Conservation (phyloP, 805 yeast genomes). For the Scheffersomyces spartinae region DNA sequence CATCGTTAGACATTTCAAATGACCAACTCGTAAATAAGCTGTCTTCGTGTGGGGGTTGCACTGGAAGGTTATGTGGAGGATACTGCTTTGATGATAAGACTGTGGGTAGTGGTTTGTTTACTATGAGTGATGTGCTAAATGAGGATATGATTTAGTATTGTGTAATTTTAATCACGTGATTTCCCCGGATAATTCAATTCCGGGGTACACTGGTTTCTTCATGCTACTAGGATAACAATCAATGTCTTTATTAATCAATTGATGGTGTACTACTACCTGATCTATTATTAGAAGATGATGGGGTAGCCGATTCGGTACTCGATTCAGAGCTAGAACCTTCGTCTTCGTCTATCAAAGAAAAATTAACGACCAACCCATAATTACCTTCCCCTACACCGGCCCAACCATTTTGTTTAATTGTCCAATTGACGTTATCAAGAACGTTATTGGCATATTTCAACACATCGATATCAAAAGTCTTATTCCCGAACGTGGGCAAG, state of each 20-base stretch:
- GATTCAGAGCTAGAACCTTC: too few relatives aligned
- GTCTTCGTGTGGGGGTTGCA: too few relatives aligned
- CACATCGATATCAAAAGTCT: conserved; percentile 35
- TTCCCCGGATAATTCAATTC: too few relatives aligned
- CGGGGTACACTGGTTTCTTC: too few relatives aligned
- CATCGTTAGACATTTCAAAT: background rate
- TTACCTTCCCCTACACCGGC: conserved; percentile 21
- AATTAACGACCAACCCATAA: conserved; percentile 25
- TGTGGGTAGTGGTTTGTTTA: too few relatives aligned
- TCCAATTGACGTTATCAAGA: conserved; percentile 35
- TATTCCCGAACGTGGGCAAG: conserved; percentile 35
- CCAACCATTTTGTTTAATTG: conserved; percentile 24
- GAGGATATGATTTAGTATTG: too few relatives aligned
- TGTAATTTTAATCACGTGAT: too few relatives aligned
- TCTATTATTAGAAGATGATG: background rate
- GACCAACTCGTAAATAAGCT: background rate
- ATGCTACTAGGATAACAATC: background rate
- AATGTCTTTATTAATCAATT: too few relatives aligned
- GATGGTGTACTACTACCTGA: background rate
- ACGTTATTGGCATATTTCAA: conserved; percentile 30
- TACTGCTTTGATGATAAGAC: too few relatives aligned
- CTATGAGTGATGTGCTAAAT: too few relatives aligned
- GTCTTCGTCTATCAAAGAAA: conserved; percentile 25
- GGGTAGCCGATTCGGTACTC: conserved; percentile 1
- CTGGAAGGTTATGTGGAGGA: too few relatives aligned